A percentile compares a stretch with the other conserved stretches of the same genome.
These are phyloP conservation scores for Cladosporium sp. DNA, from an alignment of 2,329 filamentous ascomycete genomes.

Conservation along the genomic window DNA sequence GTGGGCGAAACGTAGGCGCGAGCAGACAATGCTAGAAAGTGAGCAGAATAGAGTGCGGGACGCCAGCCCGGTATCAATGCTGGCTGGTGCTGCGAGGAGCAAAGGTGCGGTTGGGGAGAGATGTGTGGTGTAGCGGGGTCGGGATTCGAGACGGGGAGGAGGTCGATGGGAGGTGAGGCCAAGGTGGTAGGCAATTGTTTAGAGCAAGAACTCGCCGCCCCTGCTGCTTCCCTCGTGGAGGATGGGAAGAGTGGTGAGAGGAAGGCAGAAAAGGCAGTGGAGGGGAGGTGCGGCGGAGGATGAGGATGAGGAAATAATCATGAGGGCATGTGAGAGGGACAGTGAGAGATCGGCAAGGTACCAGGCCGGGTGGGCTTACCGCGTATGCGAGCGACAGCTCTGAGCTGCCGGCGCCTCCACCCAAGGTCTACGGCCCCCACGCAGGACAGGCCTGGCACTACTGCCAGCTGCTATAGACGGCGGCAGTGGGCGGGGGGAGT, in stretches of 20 bases:
- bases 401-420: background rate
- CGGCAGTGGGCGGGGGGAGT: no score
- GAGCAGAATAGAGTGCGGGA: background rate
- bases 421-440: background rate
- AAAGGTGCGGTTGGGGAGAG: background rate
- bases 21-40: background rate
- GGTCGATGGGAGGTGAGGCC: background rate
- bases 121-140: background rate
- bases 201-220: background rate
- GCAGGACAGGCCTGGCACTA: no score
- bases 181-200: background rate
- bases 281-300: background rate
- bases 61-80: slow-evolving; percentile 8
- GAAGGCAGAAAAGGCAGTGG: background rate
- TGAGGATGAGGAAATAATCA: background rate
- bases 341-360: slow-evolving; percentile 2
- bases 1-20: background rate
- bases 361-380: slow-evolving; percentile 1
- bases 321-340: background rate
- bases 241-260: background rate
- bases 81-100: slow-evolving; percentile 1
- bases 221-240: slow-evolving; percentile 1
- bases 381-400: background rate
- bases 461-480: no score
- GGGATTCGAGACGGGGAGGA: background rate